Percentiles rank a stretch among this genome's conserved stretches.
phyloP scores from a whole-genome alignment of 2,329 filamentous ascomycete species.

The Colletotrichum gloeosporioides region DNA sequence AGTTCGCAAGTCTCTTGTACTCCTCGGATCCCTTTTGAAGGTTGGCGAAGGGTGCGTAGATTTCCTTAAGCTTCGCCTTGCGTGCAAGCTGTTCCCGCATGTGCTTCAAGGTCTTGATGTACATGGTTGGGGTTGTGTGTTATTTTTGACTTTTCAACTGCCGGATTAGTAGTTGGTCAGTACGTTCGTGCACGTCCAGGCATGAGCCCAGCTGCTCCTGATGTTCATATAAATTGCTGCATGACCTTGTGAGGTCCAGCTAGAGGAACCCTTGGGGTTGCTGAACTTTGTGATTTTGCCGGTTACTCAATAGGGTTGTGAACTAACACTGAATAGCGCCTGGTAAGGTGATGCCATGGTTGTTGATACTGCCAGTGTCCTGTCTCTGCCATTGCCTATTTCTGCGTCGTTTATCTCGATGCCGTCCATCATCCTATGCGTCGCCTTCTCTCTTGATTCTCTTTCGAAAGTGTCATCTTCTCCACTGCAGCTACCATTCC shows the following conservation, averaged over 20 bases:
- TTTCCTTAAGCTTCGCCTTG: neutral
- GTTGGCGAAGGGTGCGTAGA: slow-evolving; percentile 9
- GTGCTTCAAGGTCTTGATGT: neutral
- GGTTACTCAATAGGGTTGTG: neutral
- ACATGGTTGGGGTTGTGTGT: neutral
- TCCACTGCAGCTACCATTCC: neutral
- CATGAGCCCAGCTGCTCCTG: neutral
- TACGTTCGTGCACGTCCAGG: neutral
- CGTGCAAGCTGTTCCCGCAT: neutral
- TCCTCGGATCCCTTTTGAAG: slow-evolving; percentile 16
- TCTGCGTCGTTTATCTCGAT: neutral
- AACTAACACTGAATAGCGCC: neutral
- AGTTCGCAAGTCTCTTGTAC: slow-evolving; percentile 21
- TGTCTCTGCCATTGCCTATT: neutral
- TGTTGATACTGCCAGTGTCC: neutral
- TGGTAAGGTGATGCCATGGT: neutral
- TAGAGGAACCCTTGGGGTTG: neutral
- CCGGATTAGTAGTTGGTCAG: neutral
- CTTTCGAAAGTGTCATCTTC: neutral
- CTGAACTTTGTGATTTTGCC: neutral
- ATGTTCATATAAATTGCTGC: neutral
- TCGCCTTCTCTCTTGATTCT: neutral
- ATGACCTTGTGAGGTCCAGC: neutral
- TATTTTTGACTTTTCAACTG: neutral
- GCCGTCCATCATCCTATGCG: neutral